phyloP scores from a whole-genome alignment of 73 alveolate genomes.

The Paramecium sexaurelia region DNA sequence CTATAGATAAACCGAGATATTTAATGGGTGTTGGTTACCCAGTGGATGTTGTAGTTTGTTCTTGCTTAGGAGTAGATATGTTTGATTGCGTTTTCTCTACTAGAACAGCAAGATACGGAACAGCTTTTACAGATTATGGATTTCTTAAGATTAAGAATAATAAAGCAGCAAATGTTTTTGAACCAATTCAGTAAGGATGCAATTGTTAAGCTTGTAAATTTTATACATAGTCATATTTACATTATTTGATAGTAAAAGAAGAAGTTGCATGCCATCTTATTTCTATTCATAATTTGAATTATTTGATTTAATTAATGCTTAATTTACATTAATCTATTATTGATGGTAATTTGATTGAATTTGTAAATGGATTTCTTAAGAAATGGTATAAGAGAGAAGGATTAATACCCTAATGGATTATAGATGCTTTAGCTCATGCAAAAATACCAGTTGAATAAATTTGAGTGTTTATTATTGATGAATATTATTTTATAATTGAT shows the following conservation, averaged over 20 bases:
- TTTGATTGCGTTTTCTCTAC: slow-evolving; percentile 99
- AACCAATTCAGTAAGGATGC: slow-evolving; percentile 94
- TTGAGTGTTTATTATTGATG: not conserved
- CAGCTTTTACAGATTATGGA: slow-evolving; percentile 96
- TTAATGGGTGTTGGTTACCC: slow-evolving; percentile 99
- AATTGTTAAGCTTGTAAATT: slow-evolving; percentile 92
- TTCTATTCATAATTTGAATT: slow-evolving; percentile 93
- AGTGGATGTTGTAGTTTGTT: slow-evolving; percentile 96
- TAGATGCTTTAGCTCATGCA: slow-evolving; percentile 5
- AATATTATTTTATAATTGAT: not conserved
- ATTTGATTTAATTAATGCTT: slow-evolving; percentile 78
- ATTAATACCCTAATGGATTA: slow-evolving; percentile 5
- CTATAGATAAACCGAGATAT: slow-evolving; percentile 98
- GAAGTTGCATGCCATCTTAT: slow-evolving; percentile 90
- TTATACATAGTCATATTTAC: slow-evolving; percentile 91
- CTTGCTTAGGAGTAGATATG: slow-evolving; percentile 99
- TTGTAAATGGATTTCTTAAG: slow-evolving; percentile 61
- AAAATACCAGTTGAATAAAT: not conserved
- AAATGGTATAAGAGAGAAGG: slow-evolving; percentile 20
- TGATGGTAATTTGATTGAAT: slow-evolving; percentile 83
- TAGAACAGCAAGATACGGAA: slow-evolving; percentile 99
- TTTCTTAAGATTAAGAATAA: slow-evolving; percentile 82
- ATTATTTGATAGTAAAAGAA: slow-evolving; percentile 80
- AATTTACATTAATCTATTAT: slow-evolving; percentile 87
- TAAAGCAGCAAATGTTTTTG: slow-evolving; percentile 81